Conservation (phyloP, 495 filamentous ascomycete genomes). For the Podospora pseudoanserina region DNA sequence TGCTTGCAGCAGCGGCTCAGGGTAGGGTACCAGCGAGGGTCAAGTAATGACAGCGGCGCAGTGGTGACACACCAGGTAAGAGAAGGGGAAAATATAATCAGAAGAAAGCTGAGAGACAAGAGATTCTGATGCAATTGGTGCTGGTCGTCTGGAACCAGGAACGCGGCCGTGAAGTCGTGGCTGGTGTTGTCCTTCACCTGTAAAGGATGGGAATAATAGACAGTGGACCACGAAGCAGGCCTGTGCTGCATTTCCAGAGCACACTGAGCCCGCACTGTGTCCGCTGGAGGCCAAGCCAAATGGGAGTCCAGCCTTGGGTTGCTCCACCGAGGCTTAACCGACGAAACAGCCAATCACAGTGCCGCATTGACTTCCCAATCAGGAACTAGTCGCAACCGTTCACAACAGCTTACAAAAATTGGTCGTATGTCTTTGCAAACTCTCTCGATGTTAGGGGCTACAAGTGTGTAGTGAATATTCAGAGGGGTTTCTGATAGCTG, state of each 20-base stretch:
- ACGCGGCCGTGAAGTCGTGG: neutral
- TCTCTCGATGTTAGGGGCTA: neutral
- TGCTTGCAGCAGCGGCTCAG: neutral
- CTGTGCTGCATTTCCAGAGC: neutral
- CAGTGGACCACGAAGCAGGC: neutral
- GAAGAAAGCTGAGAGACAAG: neutral
- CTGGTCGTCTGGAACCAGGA: neutral
- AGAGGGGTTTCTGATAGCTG: too few species aligned
- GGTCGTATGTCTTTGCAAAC: constrained; percentile 2
- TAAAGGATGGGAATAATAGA: neutral
- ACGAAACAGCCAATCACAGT: constrained; percentile 24
- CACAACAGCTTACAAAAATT: constrained; percentile 2
- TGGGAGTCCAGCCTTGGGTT: constrained; percentile 9
- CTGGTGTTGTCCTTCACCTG: neutral
- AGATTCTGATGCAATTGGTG: neutral
- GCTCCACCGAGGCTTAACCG: constrained; percentile 31
- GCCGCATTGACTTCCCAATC: constrained; percentile 30
- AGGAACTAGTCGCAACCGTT: constrained; percentile 25
- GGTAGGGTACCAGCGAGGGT: neutral
- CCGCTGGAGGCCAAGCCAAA: constrained; percentile 11
- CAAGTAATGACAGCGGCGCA: neutral
- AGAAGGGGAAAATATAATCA: neutral
- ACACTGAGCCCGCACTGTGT: neutral
- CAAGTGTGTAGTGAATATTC: neutral
- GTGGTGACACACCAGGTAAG: neutral